Conservation (phyloP, 306 rosid species). For the Cucurbita pepo region DNA sequence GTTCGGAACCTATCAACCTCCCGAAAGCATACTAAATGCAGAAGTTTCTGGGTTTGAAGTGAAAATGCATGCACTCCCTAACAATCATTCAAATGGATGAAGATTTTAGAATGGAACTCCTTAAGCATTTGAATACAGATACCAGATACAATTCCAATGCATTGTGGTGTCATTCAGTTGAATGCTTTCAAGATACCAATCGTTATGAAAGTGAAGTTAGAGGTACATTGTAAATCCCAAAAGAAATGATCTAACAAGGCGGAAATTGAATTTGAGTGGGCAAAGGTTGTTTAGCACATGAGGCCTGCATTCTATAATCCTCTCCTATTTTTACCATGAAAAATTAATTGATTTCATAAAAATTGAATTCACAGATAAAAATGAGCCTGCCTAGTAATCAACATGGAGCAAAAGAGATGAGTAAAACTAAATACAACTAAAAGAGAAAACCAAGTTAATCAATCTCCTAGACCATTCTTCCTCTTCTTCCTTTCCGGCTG, state of each 20-base stretch:
- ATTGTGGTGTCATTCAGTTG: neutral
- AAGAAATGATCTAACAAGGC: neutral
- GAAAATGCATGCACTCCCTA: neutral
- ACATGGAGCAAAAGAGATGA: conserved; percentile 1
- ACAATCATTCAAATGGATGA: neutral
- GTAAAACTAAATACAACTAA: conserved; percentile 38
- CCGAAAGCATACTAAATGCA: too few relatives aligned
- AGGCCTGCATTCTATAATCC: neutral
- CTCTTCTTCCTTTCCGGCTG: neutral
- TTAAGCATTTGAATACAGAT: neutral
- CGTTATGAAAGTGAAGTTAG: neutral
- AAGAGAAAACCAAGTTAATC: conserved; percentile 24
- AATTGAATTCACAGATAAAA: conserved; percentile 27
- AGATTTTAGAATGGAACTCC: neutral
- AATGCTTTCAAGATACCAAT: neutral
- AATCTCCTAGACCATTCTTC: conserved; percentile 26
- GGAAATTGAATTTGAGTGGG: neutral
- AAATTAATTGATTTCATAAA: conserved; percentile 33
- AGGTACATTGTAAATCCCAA: neutral
- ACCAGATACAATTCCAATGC: neutral
- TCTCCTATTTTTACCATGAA: neutral
- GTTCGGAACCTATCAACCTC: too few relatives aligned
- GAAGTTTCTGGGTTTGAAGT: neutral
- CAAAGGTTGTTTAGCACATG: neutral
- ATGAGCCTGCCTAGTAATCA: conserved; percentile 27